These are phyloP conservation scores for Fusarium multiceps DNA, from an alignment of 2,329 filamentous ascomycete species.

Conservation along the genomic window DNA sequence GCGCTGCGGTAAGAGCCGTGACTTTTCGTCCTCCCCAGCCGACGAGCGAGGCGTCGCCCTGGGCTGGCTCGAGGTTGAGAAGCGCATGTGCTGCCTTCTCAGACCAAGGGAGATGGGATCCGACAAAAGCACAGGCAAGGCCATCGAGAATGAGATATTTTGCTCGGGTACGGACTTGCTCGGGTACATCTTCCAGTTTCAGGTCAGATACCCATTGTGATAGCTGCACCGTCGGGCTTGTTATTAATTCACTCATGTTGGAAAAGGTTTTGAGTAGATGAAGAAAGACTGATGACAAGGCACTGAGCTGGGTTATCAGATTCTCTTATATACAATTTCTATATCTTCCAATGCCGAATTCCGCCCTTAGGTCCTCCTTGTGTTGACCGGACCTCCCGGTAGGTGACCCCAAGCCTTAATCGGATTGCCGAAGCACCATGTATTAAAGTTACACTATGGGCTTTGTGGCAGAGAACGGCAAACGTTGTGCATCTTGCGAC, in stretches of 20 bases:
- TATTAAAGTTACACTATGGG: not conserved
- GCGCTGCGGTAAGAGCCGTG: slow-evolving; percentile 2
- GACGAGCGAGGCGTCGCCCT: not conserved
- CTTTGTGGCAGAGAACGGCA: not conserved
- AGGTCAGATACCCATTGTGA: slow-evolving; percentile 6
- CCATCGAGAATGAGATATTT: slow-evolving; percentile 8
- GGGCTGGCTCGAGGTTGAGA: slow-evolving; percentile 1
- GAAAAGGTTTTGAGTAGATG: not conserved
- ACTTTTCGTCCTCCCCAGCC: slow-evolving; percentile 3
- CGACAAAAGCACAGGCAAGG: slow-evolving; percentile 1
- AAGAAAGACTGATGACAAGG: no score
- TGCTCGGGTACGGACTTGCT: not conserved
- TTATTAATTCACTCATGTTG: not conserved
- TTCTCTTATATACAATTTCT: not conserved
- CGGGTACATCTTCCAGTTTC: not conserved
- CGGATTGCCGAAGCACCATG: not conserved
- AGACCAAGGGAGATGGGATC: slow-evolving; percentile 6
- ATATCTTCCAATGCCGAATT: not conserved
- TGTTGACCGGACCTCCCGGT: not conserved
- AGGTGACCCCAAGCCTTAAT: not conserved
- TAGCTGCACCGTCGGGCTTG: not conserved
- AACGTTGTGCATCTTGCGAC: not conserved
- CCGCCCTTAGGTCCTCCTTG: not conserved
- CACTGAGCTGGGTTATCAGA: not conserved
- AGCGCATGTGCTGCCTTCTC: slow-evolving; percentile 3